Conservation (phyloP, 306 rosid species). For the Prunus persica region Prunus_persica_NCBIv2 NC_034014.1:15479501-15480000, state of each 20-base stretch:
- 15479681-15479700: conserved; percentile 52
- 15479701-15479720: conserved; percentile 53
- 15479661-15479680: conserved; percentile 64
- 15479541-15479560: conserved; percentile 16
- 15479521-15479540: background rate
- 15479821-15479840: conserved; percentile 37
- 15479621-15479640: conserved; percentile 27
- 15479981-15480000: conserved; percentile 48
- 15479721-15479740: conserved; percentile 66
- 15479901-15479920: conserved; percentile 44
- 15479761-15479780: conserved; percentile 53
- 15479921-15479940: conserved; percentile 49
- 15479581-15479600: background rate
- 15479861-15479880: conserved; percentile 57
- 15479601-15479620: background rate
- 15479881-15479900: conserved; percentile 37
- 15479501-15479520: conserved; percentile 31
- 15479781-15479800: conserved; percentile 46
- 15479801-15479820: conserved; percentile 41
- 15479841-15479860: conserved; percentile 56
- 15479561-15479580: conserved; percentile 19
- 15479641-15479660: conserved; percentile 52
- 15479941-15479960: conserved; percentile 51
- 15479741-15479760: conserved; percentile 59
- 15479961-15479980: conserved; percentile 29